A percentile compares a stretch with the other conserved stretches of the same genome.
Conservation (phyloP, 768 basidiomycete genomes). For the Suillus lakei region DNA sequence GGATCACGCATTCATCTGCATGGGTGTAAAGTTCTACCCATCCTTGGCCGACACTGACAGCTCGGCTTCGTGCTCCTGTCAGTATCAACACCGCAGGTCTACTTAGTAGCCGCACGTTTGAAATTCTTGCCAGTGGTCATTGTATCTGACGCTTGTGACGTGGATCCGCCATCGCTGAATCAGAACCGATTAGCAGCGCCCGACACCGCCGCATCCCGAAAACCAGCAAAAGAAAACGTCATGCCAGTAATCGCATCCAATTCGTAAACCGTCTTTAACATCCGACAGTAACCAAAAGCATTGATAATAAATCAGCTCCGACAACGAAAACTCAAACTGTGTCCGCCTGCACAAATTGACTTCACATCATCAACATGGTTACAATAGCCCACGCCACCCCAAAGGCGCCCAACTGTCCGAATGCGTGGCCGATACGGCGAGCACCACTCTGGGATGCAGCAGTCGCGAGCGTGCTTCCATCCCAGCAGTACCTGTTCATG, state of each 20-base stretch:
- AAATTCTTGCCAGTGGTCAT: background rate
- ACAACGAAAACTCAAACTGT: background rate
- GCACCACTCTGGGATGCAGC: background rate
- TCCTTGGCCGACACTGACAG: background rate
- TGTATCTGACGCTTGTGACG: background rate
- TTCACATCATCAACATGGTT: constrained; percentile 19
- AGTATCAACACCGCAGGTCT: background rate
- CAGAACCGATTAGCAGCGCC: background rate
- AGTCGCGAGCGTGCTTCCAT: constrained; percentile 15
- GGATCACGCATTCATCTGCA: background rate
- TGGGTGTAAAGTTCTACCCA: background rate
- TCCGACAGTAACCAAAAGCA: background rate
- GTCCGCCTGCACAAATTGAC: background rate
- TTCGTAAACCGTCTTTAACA: background rate
- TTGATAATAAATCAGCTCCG: background rate
- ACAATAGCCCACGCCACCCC: constrained; percentile 17
- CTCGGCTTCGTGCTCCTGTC: background rate
- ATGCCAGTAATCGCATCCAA: background rate
- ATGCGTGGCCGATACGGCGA: background rate
- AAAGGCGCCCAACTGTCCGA: constrained; percentile 10
- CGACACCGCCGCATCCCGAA: background rate
- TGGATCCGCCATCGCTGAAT: constrained; percentile 5
- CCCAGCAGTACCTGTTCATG: constrained; percentile 39
- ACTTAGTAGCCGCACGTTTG: constrained; percentile 1
- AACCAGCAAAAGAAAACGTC: constrained; percentile 1